Conservation (phyloP, 805 yeast genomes). For the Nakazawaea ambrosiae region DNA sequence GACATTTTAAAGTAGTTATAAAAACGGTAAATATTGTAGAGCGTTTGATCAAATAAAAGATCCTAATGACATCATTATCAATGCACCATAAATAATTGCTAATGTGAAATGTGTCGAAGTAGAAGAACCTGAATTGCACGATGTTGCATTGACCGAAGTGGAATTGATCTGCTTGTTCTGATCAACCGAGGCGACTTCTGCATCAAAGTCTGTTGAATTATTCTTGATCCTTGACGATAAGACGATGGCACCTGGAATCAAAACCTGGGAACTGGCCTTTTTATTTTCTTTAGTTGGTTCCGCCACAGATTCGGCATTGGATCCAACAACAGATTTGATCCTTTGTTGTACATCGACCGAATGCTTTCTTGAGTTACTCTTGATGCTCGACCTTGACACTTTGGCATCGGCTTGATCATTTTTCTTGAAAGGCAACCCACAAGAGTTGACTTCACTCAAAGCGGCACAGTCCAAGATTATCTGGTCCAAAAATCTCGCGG, state of each 20-base stretch:
- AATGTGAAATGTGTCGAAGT: no score
- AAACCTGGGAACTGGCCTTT: no score
- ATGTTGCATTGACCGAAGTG: no score
- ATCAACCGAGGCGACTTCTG: neutral
- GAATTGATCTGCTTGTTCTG: neutral
- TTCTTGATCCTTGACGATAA: slow-evolving; percentile 9
- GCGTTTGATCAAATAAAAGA: neutral
- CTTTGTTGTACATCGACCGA: slow-evolving; percentile 2
- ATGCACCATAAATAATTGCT: no score
- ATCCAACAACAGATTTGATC: slow-evolving; percentile 10
- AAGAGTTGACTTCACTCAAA: slow-evolving; percentile 42
- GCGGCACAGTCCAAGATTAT: slow-evolving; percentile 38
- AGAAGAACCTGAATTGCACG: no score
- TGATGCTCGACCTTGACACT: slow-evolving; percentile 16
- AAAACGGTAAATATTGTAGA: neutral
- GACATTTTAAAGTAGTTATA: neutral
- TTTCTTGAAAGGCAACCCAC: slow-evolving; percentile 42
- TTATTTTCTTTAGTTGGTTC: no score
- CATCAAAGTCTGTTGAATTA: slow-evolving; percentile 2
- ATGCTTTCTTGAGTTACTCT: neutral
- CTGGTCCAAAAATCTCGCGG: slow-evolving; percentile 38
- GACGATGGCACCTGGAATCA: slow-evolving; percentile 8
- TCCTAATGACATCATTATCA: neutral
- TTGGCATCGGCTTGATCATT: slow-evolving; percentile 26
- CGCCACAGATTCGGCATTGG: no score